Evolutionary conservation across 1,284 basidiomycete genomes (phyloP).

Genomic region (Omphalotus olearius): DNA sequence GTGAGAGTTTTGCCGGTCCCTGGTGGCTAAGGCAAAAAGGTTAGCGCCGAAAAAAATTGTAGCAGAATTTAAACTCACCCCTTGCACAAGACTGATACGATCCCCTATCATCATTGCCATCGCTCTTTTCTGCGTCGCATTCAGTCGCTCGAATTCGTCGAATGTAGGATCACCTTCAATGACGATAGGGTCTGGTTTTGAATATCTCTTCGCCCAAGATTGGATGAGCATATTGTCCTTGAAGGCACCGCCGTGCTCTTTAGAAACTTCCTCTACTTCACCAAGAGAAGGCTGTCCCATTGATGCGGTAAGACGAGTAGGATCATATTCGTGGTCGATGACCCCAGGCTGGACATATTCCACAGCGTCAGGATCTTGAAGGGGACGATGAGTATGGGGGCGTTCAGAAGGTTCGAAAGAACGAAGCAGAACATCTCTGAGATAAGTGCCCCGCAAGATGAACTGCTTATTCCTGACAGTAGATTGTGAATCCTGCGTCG

Average conservation of each 20-base stretch:
- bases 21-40: slow-evolving; percentile 58
- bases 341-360: slow-evolving; percentile 17
- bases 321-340: slow-evolving; percentile 12
- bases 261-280: slow-evolving; percentile 17
- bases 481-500: slow-evolving; percentile 28
- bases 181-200: slow-evolving; percentile 53
- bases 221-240: slow-evolving; percentile 66
- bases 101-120: slow-evolving; percentile 86
- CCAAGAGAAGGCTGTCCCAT: slow-evolving; percentile 15
- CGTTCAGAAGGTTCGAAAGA: slow-evolving; percentile 34
- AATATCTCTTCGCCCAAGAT: slow-evolving; percentile 73
- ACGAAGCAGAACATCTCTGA: slow-evolving; percentile 65
- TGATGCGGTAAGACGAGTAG: slow-evolving; percentile 18
- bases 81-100: slow-evolving; percentile 80
- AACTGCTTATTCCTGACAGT: slow-evolving; percentile 35
- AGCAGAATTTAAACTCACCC: slow-evolving; percentile 47
- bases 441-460: slow-evolving; percentile 61
- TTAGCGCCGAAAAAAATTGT: slow-evolving; percentile 5
- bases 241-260: slow-evolving; percentile 46
- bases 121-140: slow-evolving; percentile 77
- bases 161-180: slow-evolving; percentile 82
- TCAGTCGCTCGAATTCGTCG: slow-evolving; percentile 41
- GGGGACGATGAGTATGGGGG: slow-evolving; percentile 12
- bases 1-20: slow-evolving; percentile 97
- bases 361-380: slow-evolving; percentile 22